Base-by-base conservation (phyloP, 495 filamentous ascomycete genomes). In the Gamarada debralockiae region DNA sequence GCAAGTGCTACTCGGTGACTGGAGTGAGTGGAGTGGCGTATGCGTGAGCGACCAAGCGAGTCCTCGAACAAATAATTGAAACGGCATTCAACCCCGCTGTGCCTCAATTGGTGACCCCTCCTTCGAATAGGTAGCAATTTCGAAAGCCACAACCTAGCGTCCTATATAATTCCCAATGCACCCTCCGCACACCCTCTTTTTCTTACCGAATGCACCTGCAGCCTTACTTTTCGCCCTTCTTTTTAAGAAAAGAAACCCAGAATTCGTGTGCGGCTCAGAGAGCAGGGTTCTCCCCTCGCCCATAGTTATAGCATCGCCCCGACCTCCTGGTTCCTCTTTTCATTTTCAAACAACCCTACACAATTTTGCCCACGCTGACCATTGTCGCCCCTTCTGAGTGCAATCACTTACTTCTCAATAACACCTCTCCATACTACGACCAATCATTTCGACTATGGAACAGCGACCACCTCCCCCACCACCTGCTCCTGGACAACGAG, bases 181-280 rank as follows among this genome's bases (percentile, higher is more conserved):
- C 34, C 37, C 37, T 29, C 48, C 15, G 8, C 29, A 20, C 34
- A 41, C 36, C 21, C 3, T 39, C 48, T 50, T 24, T 23, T 24
- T 38, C 15, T 21, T 2, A 23, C 40, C 15, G 13, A 34, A 21
- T 24, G 21, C 41, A 44, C 21, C 34, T 39, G 18, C 48, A 29
- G 48, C 48, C 48, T 41, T 33, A 41, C 48, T 50, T 14, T 49
- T 18, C 31, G 36, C 27, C 27, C 27, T 5, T 20, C 27, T 47
- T 31, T 27, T 3, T 47, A 13, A 27, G 6, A 41, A 41, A 50
- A 39, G 23, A 20, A 41, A 27, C 10, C 27, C 27, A 10, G 27
- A 29, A 4, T 29, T 29, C 27, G 10, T 29, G 27, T 29, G 10
- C 27, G 27, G 5, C 27, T 29, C 27, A 29, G n/a, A n/a, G n/a